phyloP scores from a whole-genome alignment of 2,329 filamentous ascomycete species.

The Cladosporium cucumerinum region DNA sequence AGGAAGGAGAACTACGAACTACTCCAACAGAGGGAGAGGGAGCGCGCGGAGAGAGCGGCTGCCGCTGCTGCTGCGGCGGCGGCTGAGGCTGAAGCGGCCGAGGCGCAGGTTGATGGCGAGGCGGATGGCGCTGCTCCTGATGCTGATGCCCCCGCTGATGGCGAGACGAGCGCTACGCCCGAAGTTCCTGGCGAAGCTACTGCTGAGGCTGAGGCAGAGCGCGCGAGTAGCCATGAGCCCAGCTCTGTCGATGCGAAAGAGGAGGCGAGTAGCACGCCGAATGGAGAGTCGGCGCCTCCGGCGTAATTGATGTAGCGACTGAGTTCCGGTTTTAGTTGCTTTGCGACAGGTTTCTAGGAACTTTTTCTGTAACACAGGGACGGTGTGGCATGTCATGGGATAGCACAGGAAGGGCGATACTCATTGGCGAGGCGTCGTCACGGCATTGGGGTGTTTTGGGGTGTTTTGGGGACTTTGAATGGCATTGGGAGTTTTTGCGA shows the following conservation, averaged over 20 bases:
- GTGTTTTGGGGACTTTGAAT: not conserved
- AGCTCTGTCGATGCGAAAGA: slow-evolving; percentile 35
- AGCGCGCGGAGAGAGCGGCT: slow-evolving; percentile 45
- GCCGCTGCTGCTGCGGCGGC: slow-evolving; percentile 33
- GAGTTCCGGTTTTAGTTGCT: not conserved
- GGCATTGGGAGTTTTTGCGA: not conserved
- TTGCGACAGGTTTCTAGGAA: not conserved
- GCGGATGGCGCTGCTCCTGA: slow-evolving; percentile 32
- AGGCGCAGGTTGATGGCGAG: slow-evolving; percentile 23
- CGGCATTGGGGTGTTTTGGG: not conserved
- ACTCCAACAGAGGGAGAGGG: slow-evolving; percentile 46
- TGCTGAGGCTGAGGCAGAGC: slow-evolving; percentile 18
- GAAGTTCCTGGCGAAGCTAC: slow-evolving; percentile 19
- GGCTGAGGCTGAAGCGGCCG: slow-evolving; percentile 29
- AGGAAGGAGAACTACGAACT: slow-evolving; percentile 68
- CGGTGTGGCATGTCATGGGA: not conserved
- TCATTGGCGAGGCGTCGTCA: not conserved
- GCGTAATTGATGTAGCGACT: not conserved
- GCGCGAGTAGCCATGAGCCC: slow-evolving; percentile 23
- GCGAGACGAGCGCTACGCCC: slow-evolving; percentile 10
- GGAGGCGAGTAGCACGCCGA: slow-evolving; percentile 18
- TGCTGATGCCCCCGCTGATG: slow-evolving; percentile 27
- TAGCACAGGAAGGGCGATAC: not conserved
- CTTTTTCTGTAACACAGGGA: not conserved
- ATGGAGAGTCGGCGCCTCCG: not conserved